Percentiles rank a stretch among this genome's conserved stretches.
phyloP scores from a whole-genome alignment of 495 filamentous ascomycete species.

The Pyronema domesticum region DNA sequence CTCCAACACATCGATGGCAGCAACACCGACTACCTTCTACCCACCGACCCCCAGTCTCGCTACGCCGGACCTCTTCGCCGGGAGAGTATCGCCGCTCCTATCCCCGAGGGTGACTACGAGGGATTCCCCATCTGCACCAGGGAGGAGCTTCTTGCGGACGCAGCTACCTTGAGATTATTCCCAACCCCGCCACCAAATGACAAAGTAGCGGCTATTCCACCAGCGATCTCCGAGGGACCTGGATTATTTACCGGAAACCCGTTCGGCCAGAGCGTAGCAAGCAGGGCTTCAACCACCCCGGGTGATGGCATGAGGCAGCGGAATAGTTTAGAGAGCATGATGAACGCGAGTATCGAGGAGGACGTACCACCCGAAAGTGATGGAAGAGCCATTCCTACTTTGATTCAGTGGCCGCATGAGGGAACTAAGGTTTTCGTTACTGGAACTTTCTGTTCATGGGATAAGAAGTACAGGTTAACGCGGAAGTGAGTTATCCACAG shows the following conservation, averaged over 20 bases:
- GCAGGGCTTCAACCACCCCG: background rate
- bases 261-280: background rate
- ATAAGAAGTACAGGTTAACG: slow-evolving; percentile 70
- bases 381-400: slow-evolving; percentile 53
- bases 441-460: slow-evolving; percentile 91
- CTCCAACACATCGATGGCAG: background rate
- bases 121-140: background rate
- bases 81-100: background rate
- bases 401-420: slow-evolving; percentile 61
- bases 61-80: background rate
- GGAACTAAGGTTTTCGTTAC: slow-evolving; percentile 79
- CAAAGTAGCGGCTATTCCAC: background rate
- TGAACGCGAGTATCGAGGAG: slow-evolving; percentile 62
- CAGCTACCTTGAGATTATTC: slow-evolving; percentile 2
- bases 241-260: background rate
- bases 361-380: slow-evolving; percentile 50
- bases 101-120: background rate
- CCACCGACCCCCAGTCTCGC: background rate
- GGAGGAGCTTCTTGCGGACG: slow-evolving; percentile 4
- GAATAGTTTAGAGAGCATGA: slow-evolving; percentile 31
- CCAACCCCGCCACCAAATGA: background rate
- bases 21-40: background rate
- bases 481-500: slow-evolving; percentile 41
- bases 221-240: background rate
- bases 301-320: slow-evolving; percentile 5